Evolutionary conservation across 106 monocot genomes (phyloP), one percentile per base, ranked within the genome.

Genomic region (Dendrobium nobile): DNA sequence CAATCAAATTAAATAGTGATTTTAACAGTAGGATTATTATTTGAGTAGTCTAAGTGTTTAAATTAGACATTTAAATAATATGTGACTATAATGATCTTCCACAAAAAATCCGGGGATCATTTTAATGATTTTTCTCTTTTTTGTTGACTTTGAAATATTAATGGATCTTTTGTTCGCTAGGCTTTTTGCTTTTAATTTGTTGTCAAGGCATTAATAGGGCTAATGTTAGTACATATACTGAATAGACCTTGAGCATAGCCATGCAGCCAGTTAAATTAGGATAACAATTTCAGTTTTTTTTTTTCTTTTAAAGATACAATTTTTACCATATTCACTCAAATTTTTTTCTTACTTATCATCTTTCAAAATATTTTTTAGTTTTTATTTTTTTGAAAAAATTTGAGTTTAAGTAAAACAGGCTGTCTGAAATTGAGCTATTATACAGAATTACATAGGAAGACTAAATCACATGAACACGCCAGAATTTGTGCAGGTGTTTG

Each of bases 401-500:
- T 13, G 10, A 0, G 33, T 70, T 65, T 17, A 26, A 65, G 24
- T 22, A 11, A 70, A 70, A 7, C 20, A 42, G 19, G 2, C 20
- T 74, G 41, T 7, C n/a, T 74, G 17, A 74, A 41, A 1, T 27
- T 24, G 22, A 24, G 4, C 3, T 22, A 48, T 18, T 5, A 4
- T 24, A 17, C 76, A 99, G 98, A 99, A 99, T 85, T 99, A 99
- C 48, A 90, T 85, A 61, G 95, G 98, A 75, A 87, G 87, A 79
- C 45, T 99, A 41, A 92, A 95, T 87, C 98, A 99, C 86, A 87
- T 95, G 93, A 85, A 90, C 64, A 87, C 92, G 16, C 77, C 87
- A 67, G 95, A 95, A 33, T 99, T 95, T 85, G 89, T 92, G 9
- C 85, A 80, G 75, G 91, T 95, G 87, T 99, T 99, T 82, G 92